Base-by-base conservation (phyloP, 495 filamentous ascomycete genomes). In the Penicillium coprophilum region DNA sequence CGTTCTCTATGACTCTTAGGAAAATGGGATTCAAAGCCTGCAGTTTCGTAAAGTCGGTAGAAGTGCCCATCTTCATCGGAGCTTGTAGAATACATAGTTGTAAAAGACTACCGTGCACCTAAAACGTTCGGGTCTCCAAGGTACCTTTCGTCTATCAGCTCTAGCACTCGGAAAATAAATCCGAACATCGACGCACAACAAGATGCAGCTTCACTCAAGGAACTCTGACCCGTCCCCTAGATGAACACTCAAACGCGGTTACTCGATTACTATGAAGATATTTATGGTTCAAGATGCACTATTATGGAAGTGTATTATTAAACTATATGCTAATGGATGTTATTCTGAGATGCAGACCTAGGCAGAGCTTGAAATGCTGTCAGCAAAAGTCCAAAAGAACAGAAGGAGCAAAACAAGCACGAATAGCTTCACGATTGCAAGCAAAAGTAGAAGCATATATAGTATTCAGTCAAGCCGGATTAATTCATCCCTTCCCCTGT, bases 401-500 rank as follows among this genome's bases (percentile, higher is more conserved):
- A 0, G 17, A 51, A 21, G 6, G 28, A 55, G 31, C 36, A 24
- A 27, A 45, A 49, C 27, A 47, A 36, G 43, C 36, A 58, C 23
- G 36, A 46, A 19, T 12, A 59, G 36, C 21, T 39, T 38, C 56
- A 38, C 31, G 20, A 45, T 45, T 48, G 39, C 40, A 34, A 54
- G 50, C 50, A 54, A 46, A 59, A 58, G 51, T 24, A 63, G 39
- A 38, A 50, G 31, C 36, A 62, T 59, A 52, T 45, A 51, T 50
- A 31, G 23, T 61, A 66, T 70, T 87, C 84, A 86, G 84, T 71
- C 72, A 83, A 86, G 83, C 85, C 82, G 75, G 63, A 77, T 63
- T 79, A 82, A 86, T 75, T 83, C 84, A 86, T 77, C 76, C 77
- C 77, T 71, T 77, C 77, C 71, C 68, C 79, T 75, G 72, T 76